A percentile compares a stretch with the other conserved stretches of the same genome.
Evolutionary conservation across 2,329 filamentous ascomycete species (phyloP).

Genomic region (Exophiala sp.): DNA sequence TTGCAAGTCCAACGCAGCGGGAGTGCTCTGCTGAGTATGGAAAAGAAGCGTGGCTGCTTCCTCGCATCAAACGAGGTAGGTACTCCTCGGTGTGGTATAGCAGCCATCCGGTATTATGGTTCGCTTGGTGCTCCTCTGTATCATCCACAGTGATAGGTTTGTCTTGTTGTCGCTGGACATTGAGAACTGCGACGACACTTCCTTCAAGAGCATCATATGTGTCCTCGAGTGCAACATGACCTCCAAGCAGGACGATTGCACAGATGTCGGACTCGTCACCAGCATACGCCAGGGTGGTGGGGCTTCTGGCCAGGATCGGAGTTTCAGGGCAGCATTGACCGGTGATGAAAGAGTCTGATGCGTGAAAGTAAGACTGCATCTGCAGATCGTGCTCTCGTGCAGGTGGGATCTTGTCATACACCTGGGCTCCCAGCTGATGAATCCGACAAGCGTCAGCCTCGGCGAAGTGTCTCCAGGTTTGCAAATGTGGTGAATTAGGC

Average conservation of each 20-base stretch:
- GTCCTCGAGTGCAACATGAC: slow-evolving; percentile 46
- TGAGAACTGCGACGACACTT: slow-evolving; percentile 52
- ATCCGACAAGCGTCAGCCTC: slow-evolving; percentile 33
- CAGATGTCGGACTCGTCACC: slow-evolving; percentile 45
- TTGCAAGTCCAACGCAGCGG: slow-evolving; percentile 16
- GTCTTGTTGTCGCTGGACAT: slow-evolving; percentile 22
- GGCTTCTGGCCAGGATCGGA: slow-evolving; percentile 41
- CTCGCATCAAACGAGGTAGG: slow-evolving; percentile 9
- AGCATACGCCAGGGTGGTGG: slow-evolving; percentile 41
- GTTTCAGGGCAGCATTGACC: slow-evolving; percentile 43
- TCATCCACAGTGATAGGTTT: not conserved
- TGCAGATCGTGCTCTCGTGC: slow-evolving; percentile 55
- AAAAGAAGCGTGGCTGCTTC: not conserved
- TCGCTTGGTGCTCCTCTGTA: not conserved
- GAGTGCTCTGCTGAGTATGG: slow-evolving; percentile 13
- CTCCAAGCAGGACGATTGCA: slow-evolving; percentile 49
- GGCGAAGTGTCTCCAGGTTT: slow-evolving; percentile 41
- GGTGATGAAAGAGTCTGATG: slow-evolving; percentile 30
- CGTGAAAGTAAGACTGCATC: slow-evolving; percentile 60
- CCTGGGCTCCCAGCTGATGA: slow-evolving; percentile 46
- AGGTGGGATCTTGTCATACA: slow-evolving; percentile 47
- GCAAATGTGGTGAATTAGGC: slow-evolving; percentile 42
- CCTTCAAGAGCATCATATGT: slow-evolving; percentile 53
- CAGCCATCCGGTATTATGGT: not conserved
- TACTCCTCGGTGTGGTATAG: slow-evolving; percentile 15